Percentiles rank a stretch among this genome's conserved stretches.
Evolutionary conservation across 441 rosid species (phyloP).

Genomic region (Daphne laureola): DNA sequence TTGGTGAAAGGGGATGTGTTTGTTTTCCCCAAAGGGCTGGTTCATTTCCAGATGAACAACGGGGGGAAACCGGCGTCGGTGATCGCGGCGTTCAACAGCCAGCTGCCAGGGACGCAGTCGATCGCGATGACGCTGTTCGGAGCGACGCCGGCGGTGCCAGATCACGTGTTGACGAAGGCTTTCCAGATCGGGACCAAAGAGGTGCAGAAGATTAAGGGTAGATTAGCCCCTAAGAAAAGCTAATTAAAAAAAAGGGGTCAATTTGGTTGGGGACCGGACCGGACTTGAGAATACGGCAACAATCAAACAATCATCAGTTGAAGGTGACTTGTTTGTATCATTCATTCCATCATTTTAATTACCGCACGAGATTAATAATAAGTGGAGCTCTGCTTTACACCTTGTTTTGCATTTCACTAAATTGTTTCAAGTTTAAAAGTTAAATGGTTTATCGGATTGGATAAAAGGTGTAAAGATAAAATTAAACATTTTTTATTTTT

Average conservation of each 20-base stretch:
- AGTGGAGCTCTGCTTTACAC: too few species aligned
- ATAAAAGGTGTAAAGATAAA: too few species aligned
- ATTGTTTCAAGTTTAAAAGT: too few species aligned
- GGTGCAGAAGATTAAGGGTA: conserved; percentile 56
- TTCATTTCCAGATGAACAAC: conserved; percentile 85
- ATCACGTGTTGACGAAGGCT: conserved; percentile 52
- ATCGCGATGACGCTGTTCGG: conserved; percentile 54
- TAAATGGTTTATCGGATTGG: too few species aligned
- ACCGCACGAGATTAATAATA: too few species aligned
- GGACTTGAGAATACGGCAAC: too few species aligned
- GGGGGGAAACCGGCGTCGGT: conserved; percentile 39
- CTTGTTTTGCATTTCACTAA: too few species aligned
- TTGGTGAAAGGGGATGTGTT: conserved; percentile 66
- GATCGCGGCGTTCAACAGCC: conserved; percentile 70
- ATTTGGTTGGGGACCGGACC: too few species aligned
- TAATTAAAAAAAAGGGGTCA: background rate
- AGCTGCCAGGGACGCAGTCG: conserved; percentile 77
- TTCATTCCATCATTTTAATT: too few species aligned
- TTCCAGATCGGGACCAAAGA: conserved; percentile 78
- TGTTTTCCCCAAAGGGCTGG: conserved; percentile 66
- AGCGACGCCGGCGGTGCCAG: conserved; percentile 55
- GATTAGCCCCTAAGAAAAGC: conserved; percentile 58
- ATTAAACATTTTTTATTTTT: too few species aligned
- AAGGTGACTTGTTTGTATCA: too few species aligned
- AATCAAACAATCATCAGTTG: too few species aligned